Conservation (phyloP, 2,329 filamentous ascomycete genomes). For the Remersonia thermophila region DNA sequence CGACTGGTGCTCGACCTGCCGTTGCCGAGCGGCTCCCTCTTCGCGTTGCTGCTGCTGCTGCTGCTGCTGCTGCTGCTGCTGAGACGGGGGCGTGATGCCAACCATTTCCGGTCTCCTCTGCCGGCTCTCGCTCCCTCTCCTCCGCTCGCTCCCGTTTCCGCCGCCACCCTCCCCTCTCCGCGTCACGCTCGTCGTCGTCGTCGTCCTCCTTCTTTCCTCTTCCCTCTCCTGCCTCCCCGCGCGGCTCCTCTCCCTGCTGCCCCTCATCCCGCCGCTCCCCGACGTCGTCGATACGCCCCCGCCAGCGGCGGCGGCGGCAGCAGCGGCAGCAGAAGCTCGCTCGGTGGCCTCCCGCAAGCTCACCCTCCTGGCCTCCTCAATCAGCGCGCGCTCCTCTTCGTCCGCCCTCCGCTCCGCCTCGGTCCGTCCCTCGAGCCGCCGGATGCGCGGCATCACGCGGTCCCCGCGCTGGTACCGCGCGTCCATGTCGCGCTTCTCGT, state of each 20-base stretch:
- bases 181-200: slow-evolving; percentile 18
- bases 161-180: slow-evolving; percentile 27
- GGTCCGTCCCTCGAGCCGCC: slow-evolving; percentile 34
- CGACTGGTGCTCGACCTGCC: slow-evolving; percentile 77
- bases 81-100: too few species aligned
- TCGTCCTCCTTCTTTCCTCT: slow-evolving; percentile 19
- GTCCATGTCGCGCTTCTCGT: slow-evolving; percentile 66
- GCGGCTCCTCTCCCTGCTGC: too few species aligned
- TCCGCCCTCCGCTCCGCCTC: slow-evolving; percentile 42
- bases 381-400: slow-evolving; percentile 54
- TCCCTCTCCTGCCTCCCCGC: slow-evolving; percentile 17
- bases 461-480: slow-evolving; percentile 72
- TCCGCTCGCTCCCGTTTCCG: slow-evolving; percentile 24
- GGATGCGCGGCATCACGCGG: slow-evolving; percentile 56
- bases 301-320: slow-evolving; percentile 2
- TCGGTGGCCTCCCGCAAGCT: slow-evolving; percentile 59
- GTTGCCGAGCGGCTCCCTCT: slow-evolving; percentile 26
- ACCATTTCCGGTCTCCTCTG: slow-evolving; percentile 14
- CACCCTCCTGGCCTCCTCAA: slow-evolving; percentile 60
- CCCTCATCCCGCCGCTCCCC: too few species aligned
- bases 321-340: slow-evolving; percentile 20
- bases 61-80: too few species aligned
- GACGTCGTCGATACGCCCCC: too few species aligned
- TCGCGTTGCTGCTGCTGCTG: too few species aligned
- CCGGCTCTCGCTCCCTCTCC: slow-evolving; percentile 32